phyloP scores from a whole-genome alignment of 148 eudicot genomes.

The Rhododendron mucronatum region DNA sequence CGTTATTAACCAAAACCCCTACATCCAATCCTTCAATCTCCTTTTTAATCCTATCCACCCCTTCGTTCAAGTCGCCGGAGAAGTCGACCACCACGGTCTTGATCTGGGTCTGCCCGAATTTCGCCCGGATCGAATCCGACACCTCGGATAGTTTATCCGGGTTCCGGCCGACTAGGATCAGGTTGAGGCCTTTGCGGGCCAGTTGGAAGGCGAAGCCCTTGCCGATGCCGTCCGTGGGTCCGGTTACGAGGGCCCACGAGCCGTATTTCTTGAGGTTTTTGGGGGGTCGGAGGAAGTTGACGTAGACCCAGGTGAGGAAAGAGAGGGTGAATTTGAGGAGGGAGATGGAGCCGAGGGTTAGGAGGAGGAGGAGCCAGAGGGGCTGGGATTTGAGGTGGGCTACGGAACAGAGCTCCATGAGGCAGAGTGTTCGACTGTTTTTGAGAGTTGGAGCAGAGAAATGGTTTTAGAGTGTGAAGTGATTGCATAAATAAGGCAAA shows the following conservation, averaged over 20 bases:
- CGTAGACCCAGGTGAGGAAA: slow-evolving; percentile 62
- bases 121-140: slow-evolving; percentile 43
- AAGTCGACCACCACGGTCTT: slow-evolving; percentile 65
- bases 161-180: slow-evolving; percentile 72
- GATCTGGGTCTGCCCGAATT: slow-evolving; percentile 40
- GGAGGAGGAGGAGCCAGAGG: slow-evolving; percentile 43
- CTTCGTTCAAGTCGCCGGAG: slow-evolving; percentile 42
- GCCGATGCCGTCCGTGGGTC: slow-evolving; percentile 95
- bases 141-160: slow-evolving; percentile 74
- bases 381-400: slow-evolving; percentile 60
- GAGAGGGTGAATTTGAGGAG: slow-evolving; percentile 32
- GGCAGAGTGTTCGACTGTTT: neutral
- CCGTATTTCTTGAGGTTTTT: slow-evolving; percentile 91
- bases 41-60: slow-evolving; percentile 32
- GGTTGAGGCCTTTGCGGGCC: slow-evolving; percentile 69
- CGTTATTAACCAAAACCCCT: slow-evolving; percentile 72
- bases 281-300: slow-evolving; percentile 63
- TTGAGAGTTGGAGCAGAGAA: slow-evolving; percentile 4
- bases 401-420: slow-evolving; percentile 36
- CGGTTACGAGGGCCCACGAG: slow-evolving; percentile 91
- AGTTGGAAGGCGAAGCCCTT: slow-evolving; percentile 81
- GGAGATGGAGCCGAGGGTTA: slow-evolving; percentile 39
- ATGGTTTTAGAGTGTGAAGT: slow-evolving; percentile 4
- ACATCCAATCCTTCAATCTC: slow-evolving; percentile 60
- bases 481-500: slow-evolving; percentile 7